Conservation (phyloP, 257 asterid species). For the Penstemon davidsonii region DNA sequence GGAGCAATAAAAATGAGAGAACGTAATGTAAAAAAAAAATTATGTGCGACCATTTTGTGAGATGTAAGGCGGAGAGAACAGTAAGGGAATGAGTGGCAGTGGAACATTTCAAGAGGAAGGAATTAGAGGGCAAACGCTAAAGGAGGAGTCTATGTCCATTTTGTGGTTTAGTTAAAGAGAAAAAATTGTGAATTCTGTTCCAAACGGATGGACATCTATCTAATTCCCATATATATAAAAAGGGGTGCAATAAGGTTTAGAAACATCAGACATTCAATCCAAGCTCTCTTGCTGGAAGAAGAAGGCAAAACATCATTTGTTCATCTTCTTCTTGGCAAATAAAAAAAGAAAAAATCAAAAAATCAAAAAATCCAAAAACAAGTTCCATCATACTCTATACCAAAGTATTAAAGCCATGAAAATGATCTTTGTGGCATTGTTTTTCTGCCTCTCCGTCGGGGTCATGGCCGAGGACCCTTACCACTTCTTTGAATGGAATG, state of each 20-base stretch:
- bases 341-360: not conserved
- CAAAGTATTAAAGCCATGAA: conserved; percentile 8
- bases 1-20: not conserved
- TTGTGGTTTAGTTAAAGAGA: not conserved
- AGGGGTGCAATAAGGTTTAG: not conserved
- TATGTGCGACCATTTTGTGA: too few relatives aligned
- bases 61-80: too few relatives aligned
- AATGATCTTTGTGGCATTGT: conserved; percentile 28
- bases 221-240: not conserved
- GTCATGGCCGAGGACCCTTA: conserved; percentile 53
- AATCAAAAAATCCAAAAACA: not conserved
- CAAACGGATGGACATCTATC: not conserved
- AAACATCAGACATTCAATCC: not conserved
- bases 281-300: conserved; percentile 25
- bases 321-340: conserved; percentile 32
- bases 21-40: not conserved
- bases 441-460: conserved; percentile 35
- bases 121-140: not conserved
- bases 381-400: too few relatives aligned
- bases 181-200: not conserved
- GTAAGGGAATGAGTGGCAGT: too few relatives aligned
- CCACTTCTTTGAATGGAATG: conserved; percentile 42
- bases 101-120: not conserved
- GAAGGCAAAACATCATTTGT: conserved; percentile 24
- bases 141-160: not conserved